phyloP scores from a whole-genome alignment of 2,329 filamentous ascomycete species.

The Ceratocystiopsis brevicomis region DNA sequence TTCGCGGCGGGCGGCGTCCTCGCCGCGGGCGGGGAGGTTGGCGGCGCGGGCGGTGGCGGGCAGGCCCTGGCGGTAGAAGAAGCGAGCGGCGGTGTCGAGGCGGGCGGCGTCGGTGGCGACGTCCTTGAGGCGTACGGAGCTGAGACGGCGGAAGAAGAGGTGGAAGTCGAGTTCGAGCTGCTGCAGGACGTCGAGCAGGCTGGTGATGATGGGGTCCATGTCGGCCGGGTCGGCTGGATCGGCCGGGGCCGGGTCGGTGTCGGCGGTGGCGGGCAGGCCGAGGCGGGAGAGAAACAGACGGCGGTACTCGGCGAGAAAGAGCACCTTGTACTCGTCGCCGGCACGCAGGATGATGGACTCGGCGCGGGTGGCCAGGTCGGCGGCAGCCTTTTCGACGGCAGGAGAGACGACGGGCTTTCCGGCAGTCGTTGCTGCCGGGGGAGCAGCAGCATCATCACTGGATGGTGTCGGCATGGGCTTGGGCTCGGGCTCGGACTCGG shows the following conservation, averaged over 20 bases:
- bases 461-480: neutral
- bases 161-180: conserved; percentile 78
- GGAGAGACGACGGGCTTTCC: neutral
- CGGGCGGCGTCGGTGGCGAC: conserved; percentile 46
- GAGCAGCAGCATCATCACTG: neutral
- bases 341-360: conserved; percentile 64
- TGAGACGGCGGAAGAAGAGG: conserved; percentile 74
- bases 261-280: conserved; percentile 31
- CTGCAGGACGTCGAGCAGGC: conserved; percentile 65
- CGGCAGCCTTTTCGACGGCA: conserved; percentile 48
- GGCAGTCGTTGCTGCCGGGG: conserved; percentile 8
- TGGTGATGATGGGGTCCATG: conserved; percentile 66
- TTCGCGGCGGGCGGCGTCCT: conserved; percentile 44
- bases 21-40: conserved; percentile 11
- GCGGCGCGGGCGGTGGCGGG: conserved; percentile 24
- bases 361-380: conserved; percentile 56
- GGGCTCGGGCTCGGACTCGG: neutral
- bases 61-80: conserved; percentile 63
- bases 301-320: conserved; percentile 82
- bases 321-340: conserved; percentile 73
- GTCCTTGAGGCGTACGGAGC: conserved; percentile 39
- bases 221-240: conserved; percentile 44
- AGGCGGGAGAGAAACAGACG: conserved; percentile 62
- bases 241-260: neutral
- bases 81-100: conserved; percentile 45